Conservation (phyloP, 2,329 filamentous ascomycete genomes). For the Microdochium trichocladiopsis region DNA sequence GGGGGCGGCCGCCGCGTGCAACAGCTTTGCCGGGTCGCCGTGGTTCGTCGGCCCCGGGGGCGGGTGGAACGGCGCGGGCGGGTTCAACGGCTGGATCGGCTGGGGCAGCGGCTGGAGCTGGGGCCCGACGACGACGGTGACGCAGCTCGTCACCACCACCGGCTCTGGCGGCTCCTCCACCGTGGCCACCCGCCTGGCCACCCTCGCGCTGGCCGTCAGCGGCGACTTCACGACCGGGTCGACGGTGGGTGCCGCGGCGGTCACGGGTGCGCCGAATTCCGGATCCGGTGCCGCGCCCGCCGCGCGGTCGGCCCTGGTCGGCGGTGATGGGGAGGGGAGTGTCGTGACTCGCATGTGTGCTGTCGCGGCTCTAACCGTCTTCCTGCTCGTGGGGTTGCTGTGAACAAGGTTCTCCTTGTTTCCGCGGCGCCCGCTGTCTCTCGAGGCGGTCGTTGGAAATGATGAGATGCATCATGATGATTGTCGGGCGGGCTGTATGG, state of each 20-base stretch:
- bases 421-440: no score
- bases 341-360: background rate
- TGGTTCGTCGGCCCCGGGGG: constrained; percentile 30
- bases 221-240: constrained; percentile 22
- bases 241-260: constrained; percentile 9
- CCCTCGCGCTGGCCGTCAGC: constrained; percentile 21
- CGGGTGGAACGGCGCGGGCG: constrained; percentile 24
- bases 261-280: background rate
- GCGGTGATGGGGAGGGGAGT: background rate
- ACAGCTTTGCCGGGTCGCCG: constrained; percentile 25
- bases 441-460: no score
- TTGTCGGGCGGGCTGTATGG: no score
- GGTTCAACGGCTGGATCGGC: constrained; percentile 29
- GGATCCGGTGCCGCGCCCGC: background rate
- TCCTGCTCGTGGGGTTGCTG: background rate
- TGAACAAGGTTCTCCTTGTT: background rate
- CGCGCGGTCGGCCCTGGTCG: background rate
- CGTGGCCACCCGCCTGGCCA: constrained; percentile 17
- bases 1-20: constrained; percentile 22
- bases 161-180: constrained; percentile 17
- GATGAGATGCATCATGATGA: no score
- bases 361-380: background rate
- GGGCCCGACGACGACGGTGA: constrained; percentile 25
- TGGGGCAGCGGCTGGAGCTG: constrained; percentile 34
- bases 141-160: constrained; percentile 16